Base-by-base conservation (phyloP, 768 basidiomycete species). In the Hygrocybe coccinea region DNA sequence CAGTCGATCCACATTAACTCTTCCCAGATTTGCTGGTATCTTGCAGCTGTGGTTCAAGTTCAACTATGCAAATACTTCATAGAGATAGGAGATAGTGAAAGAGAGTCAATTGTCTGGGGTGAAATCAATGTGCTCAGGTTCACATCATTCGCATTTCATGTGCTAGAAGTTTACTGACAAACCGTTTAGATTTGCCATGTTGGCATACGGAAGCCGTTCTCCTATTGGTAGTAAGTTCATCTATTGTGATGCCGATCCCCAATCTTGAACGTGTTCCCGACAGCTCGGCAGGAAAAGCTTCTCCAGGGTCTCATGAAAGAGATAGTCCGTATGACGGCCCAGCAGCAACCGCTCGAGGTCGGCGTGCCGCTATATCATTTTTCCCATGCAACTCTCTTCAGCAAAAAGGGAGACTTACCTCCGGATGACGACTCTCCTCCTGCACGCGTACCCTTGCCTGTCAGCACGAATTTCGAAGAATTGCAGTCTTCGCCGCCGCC, bases 61-160 rank as follows among this genome's bases (percentile, higher is more conserved):
- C 89, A 92, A 62, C 74, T 89, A 37, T 93, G 90, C 78, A 90
- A 89, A 65, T 84, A 89, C 64, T 87, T 85, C 65, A 91, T 93
- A 56, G 88, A 91, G 66, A 81, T 82, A 45, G 83, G 85, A n/a
- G 89, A 92, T 69, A 74, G 75, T 12, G 81, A 81, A 48, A 75
- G 82, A 59, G 90, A 93, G 68, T 82, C 86, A 29, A 83, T 83
- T 1, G 85, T 87, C 9, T 93, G 91, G 90, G 87, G 87, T 0
- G 89, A 92, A 69, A 91, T 93, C 66, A 92, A 93, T 59, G 79
- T 88, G 1, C 72, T 92, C 47, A 78, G 89, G 89, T 87, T 62
- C 35, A 79, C 57, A 47, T 9, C n/a, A n/a, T 21, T 34, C n/a
- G 37, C 35, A 46, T 44, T 52, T 46, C 3, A 46, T 43, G 35